Conservation (phyloP, 495 filamentous ascomycete genomes). For the Penicillium nucicola region DNA sequence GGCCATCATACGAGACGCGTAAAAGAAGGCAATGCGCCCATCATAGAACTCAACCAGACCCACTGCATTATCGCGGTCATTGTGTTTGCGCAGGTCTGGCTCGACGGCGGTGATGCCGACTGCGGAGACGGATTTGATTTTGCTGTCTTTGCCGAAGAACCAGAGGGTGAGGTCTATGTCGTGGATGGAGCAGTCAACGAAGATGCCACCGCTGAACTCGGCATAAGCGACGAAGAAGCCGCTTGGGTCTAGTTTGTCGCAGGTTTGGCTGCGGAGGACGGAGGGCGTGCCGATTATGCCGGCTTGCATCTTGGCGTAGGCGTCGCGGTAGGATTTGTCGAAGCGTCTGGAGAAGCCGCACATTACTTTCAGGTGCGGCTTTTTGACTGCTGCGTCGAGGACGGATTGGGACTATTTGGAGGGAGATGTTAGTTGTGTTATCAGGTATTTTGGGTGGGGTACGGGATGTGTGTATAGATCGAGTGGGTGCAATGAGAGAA, state of each 20-base stretch:
- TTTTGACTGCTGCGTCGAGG: slow-evolving; percentile 45
- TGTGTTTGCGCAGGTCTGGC: slow-evolving; percentile 55
- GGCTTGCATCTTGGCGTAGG: slow-evolving; percentile 39
- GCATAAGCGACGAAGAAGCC: slow-evolving; percentile 59
- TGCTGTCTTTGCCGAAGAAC: slow-evolving; percentile 52
- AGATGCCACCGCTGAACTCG: slow-evolving; percentile 56
- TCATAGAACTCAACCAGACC: slow-evolving; percentile 62
- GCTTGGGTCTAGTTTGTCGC: slow-evolving; percentile 53
- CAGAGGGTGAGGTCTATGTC: slow-evolving; percentile 57
- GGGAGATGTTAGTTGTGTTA: neutral
- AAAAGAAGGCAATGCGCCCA: slow-evolving; percentile 60
- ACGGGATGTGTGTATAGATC: neutral
- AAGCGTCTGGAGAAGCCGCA: slow-evolving; percentile 59
- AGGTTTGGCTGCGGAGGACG: slow-evolving; percentile 55
- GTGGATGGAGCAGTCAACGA: slow-evolving; percentile 57
- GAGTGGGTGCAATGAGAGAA: too few relatives aligned
- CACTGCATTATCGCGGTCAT: slow-evolving; percentile 61
- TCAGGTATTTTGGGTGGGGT: neutral
- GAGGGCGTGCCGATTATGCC: slow-evolving; percentile 50
- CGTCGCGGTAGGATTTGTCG: slow-evolving; percentile 54
- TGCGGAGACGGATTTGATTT: slow-evolving; percentile 48
- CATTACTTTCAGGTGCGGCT: slow-evolving; percentile 48
- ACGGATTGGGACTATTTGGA: slow-evolving; percentile 47
- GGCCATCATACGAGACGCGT: slow-evolving; percentile 59
- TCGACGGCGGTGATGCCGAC: slow-evolving; percentile 59